Percentiles rank a stretch among this genome's conserved stretches.
Conservation (phyloP, 108 stramenopile genomes). For the Discostella pseudostelligera region DNA sequence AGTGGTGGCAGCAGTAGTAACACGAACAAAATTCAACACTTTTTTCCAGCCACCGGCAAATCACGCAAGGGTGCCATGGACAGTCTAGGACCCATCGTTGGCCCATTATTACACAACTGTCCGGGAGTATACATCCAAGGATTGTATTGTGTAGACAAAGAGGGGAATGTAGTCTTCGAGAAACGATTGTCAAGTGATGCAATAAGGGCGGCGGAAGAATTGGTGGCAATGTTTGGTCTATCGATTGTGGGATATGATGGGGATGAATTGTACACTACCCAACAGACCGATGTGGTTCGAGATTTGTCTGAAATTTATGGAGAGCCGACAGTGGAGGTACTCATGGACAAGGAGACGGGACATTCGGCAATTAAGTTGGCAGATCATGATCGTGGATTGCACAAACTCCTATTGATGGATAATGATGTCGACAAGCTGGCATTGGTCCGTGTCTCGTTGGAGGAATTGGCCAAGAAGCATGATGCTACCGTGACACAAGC, state of each 20-base stretch:
- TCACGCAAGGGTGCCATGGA: slow-evolving; percentile 68
- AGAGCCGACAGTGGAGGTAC: slow-evolving; percentile 66
- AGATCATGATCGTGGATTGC: slow-evolving; percentile 51
- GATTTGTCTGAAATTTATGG: slow-evolving; percentile 74
- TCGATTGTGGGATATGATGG: slow-evolving; percentile 88
- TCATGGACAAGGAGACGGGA: slow-evolving; percentile 15
- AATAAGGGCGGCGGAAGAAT: slow-evolving; percentile 59
- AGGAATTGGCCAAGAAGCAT: slow-evolving; percentile 56
- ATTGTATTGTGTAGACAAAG: slow-evolving; percentile 73
- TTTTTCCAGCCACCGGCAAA: slow-evolving; percentile 91
- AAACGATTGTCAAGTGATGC: slow-evolving; percentile 56
- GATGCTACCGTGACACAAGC: slow-evolving; percentile 79
- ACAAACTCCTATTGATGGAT: slow-evolving; percentile 87
- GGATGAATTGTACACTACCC: slow-evolving; percentile 70
- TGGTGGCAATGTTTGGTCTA: slow-evolving; percentile 57
- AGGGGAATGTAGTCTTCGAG: slow-evolving; percentile 87
- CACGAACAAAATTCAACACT: slow-evolving; percentile 33
- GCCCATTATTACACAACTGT: slow-evolving; percentile 24
- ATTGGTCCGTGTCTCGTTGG: slow-evolving; percentile 64
- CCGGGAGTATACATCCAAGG: slow-evolving; percentile 74
- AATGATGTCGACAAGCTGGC: slow-evolving; percentile 61
- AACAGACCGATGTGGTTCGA: slow-evolving; percentile 47
- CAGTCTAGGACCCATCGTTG: slow-evolving; percentile 53
- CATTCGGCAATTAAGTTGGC: slow-evolving; percentile 24
- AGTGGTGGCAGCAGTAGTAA: slow-evolving; percentile 4